Base-by-base conservation (phyloP, 352 stramenopile species). In the Blastocystis sp. region DNA sequence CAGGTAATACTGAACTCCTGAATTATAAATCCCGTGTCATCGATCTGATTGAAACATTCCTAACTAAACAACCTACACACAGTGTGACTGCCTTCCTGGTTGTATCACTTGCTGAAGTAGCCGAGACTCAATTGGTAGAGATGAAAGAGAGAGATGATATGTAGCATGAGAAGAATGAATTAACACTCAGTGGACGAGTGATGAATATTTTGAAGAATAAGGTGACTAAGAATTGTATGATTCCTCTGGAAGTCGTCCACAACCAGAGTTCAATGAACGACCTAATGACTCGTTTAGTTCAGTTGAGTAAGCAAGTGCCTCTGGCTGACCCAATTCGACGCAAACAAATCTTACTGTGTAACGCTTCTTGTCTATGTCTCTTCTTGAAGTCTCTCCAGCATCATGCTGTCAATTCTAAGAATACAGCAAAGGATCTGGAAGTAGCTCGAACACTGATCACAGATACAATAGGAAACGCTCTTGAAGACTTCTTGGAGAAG, bases 121-220 rank as follows among this genome's bases (percentile, higher is more conserved):
- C 24, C 6, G 32, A 78, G 66, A 78, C 42, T 5, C 24, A 29
- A 24, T 12, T 57, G 21, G 66, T 78, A 29, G 14, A 12, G 5
- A 1, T 46, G 12, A 16, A 16, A 16, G 16, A n/a, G n/a, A 11
- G 12, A 11, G 9, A 27, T 78, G 35, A 78, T 39, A 1, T 11
- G n/a, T 78, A 78, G 66, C 42, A 29, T 37, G 66, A 78, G 66
- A 78, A 59, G 39, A 39, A 58, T 11, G 66, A 78, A 24, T 16
- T 27, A 12, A 32, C n/a, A 27, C 12, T 78, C 14, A 24, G 16
- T 27, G 49, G 43, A 27, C 35, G 43, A 43, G 16, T 78, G 3
- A 29, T 37, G 32, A 37, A 29, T 35, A 16, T 78, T 6, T 51
- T 78, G 37, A 16, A 39, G 39, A 78, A 78, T 12, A 78, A 51